A percentile compares a stretch with the other conserved stretches of the same genome.
These are phyloP conservation scores for Beta macrorhiza DNA, from an alignment of 179 eudicot species.

Conservation along the genomic window DNA sequence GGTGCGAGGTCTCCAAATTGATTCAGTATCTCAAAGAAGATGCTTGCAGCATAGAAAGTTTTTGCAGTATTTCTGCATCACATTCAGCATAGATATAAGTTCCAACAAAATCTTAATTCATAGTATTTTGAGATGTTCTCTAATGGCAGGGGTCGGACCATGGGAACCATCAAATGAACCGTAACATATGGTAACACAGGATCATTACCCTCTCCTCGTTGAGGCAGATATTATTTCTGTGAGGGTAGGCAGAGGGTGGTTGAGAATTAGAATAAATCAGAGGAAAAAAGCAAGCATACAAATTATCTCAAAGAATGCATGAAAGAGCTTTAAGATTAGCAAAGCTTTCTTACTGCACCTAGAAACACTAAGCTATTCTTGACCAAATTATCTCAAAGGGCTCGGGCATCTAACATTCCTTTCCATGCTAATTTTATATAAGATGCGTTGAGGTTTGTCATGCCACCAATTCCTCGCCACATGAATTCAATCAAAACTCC, in stretches of 20 bases:
- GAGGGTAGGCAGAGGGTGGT: not conserved
- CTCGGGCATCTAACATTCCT: not conserved
- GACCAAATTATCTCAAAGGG: not conserved
- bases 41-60: slow-evolving; percentile 94
- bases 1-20: slow-evolving; percentile 78
- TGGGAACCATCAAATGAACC: not conserved
- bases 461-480: not conserved
- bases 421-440: not conserved
- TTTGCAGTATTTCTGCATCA: slow-evolving; percentile 77
- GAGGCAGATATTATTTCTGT: not conserved
- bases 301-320: not conserved
- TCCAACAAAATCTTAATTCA: not conserved
- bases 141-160: not conserved
- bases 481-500: not conserved
- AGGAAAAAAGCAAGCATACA: not conserved
- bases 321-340: not conserved
- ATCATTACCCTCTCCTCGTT: not conserved
- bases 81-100: slow-evolving; percentile 20
- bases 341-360: not conserved
- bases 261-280: not conserved
- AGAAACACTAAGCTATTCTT: not conserved
- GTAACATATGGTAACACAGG: not conserved
- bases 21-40: slow-evolving; percentile 84
- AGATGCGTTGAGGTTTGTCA: not conserved
- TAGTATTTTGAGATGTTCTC: not conserved